These are phyloP conservation scores for Prunus campanulata DNA, from an alignment of 306 rosid genomes.

Conservation along the genomic window DNA sequence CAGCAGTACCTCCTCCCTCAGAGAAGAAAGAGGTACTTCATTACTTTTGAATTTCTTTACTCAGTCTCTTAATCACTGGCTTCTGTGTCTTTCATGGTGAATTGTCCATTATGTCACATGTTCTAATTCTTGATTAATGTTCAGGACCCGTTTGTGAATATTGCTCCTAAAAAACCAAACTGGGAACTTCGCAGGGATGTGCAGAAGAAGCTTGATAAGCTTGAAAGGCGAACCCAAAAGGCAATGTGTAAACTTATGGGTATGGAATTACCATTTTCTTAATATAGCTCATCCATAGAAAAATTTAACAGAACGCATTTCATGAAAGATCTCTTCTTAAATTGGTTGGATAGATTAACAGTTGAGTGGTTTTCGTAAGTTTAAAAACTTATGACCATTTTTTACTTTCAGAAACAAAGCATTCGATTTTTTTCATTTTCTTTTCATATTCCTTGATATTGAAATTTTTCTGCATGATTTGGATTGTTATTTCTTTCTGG, in stretches of 20 bases:
- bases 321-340: not conserved
- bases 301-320: not conserved
- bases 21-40: slow-evolving; percentile 43
- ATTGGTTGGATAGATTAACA: not conserved
- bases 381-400: not conserved
- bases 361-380: not conserved
- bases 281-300: not conserved
- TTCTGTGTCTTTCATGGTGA: not conserved
- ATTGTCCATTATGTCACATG: not conserved
- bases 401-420: not conserved
- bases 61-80: not conserved
- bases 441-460: not conserved
- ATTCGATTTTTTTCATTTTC: not conserved
- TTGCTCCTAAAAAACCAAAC: slow-evolving; percentile 97
- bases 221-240: slow-evolving; percentile 85
- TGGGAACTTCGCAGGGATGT: slow-evolving; percentile 96
- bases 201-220: slow-evolving; percentile 94
- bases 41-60: not conserved
- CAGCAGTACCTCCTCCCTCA: slow-evolving; percentile 50
- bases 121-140: not conserved
- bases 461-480: not conserved
- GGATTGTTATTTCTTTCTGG: not conserved
- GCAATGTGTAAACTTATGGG: slow-evolving; percentile 81
- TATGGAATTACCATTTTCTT: slow-evolving; percentile 23
- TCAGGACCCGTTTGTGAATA: slow-evolving; percentile 91